Percentiles rank a stretch among this genome's conserved stretches.
Evolutionary conservation across 2,329 filamentous ascomycete genomes (phyloP).

Genomic region (Trichoderma lentiforme): DNA sequence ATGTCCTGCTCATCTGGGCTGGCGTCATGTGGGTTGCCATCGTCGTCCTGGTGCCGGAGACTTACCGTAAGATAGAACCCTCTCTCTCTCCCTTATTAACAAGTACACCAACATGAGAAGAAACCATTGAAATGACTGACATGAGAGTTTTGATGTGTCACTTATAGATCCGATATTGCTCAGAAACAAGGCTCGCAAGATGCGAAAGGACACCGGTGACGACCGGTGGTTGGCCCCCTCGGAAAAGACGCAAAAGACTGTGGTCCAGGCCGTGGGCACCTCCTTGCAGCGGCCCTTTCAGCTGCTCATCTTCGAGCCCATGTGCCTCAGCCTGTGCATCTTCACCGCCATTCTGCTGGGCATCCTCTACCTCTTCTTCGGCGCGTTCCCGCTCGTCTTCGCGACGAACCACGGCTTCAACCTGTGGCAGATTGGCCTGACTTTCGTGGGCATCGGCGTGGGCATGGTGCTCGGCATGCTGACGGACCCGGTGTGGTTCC

Average conservation of each 20-base stretch:
- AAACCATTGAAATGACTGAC: neutral
- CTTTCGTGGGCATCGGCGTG: conserved; percentile 68
- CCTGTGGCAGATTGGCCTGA: conserved; percentile 74
- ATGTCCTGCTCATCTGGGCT: conserved; percentile 79
- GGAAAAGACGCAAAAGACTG: conserved; percentile 68
- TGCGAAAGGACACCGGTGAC: conserved; percentile 76
- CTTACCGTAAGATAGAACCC: conserved; percentile 55
- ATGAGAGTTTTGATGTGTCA: neutral
- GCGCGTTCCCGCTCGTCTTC: conserved; percentile 81
- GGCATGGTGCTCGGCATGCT: conserved; percentile 64
- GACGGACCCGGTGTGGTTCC: conserved; percentile 64
- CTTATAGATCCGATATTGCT: conserved; percentile 62
- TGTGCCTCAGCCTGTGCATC: conserved; percentile 78
- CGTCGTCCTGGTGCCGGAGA: conserved; percentile 76
- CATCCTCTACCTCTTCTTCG: conserved; percentile 87
- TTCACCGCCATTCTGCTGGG: conserved; percentile 83
- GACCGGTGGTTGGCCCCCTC: conserved; percentile 72
- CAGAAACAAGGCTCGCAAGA: conserved; percentile 63
- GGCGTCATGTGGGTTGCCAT: conserved; percentile 62
- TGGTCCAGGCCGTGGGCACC: conserved; percentile 55
- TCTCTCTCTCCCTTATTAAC: neutral
- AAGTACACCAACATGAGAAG: neutral
- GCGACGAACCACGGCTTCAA: conserved; percentile 69
- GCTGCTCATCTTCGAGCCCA: conserved; percentile 76
- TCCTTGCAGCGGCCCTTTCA: conserved; percentile 71